Base-by-base conservation (phyloP, 1,284 basidiomycete genomes). In the Pholiota adiposa region DNA sequence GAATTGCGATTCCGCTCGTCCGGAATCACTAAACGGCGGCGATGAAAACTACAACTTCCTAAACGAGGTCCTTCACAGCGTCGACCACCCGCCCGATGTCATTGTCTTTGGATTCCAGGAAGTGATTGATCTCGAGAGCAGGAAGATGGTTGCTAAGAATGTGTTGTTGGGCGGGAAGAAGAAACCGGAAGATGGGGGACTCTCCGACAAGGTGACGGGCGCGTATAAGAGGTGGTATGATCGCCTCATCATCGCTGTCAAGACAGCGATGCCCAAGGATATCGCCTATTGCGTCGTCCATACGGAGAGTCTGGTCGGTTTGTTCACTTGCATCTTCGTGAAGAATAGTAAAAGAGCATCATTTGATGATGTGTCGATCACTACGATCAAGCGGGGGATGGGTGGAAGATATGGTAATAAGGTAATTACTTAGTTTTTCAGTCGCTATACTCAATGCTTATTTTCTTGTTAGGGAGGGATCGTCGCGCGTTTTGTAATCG, bases 81-180 rank as follows among this genome's bases (percentile, higher is more conserved):
- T 89, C 25, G 85, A 90, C 21, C 74, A 80, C 7, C 94, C 82
- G 7, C 96, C 96, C 0, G 96, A 98, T 67, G 88, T 98, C 65
- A 90, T 99, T 66, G 86, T 88, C 1, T 97, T 98, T 71, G 96
- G 96, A 1, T 91, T 98, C 71, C 97, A 99, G 73, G 97, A 98
- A 77, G 84, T 98, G 40, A 93, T 99, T 63, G 95, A 98, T 71
- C 83, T 99, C 11, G 96, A 98, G 65, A 91, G 88, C 67, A 88
- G 94, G 63, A 95, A 90, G 74, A 88, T 98, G 74, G 91, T 92
- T 0, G 96, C 96, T 12, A 96, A 96, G 76, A 94, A 89, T 3
- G 86, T 97, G 23, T 71, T 97, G 1, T 82, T 96, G 3, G 91
- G 89, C 0, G 79, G 86, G 14, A 87, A 89, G 73, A 90, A 87